phyloP scores from a whole-genome alignment of 257 asterid genomes.

The Plantago elongata region DNA sequence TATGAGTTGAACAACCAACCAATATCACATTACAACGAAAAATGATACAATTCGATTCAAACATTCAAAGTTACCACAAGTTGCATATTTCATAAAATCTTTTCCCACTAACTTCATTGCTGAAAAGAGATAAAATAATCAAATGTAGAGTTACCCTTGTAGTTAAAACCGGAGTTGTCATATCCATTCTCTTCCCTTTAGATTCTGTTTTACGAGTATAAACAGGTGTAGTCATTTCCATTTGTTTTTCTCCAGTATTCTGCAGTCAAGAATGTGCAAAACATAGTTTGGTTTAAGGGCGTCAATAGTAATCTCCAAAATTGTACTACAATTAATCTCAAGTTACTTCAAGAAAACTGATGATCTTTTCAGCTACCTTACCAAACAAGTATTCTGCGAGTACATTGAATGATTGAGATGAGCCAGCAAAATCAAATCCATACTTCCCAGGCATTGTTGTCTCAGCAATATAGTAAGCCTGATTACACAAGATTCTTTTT shows the following conservation, averaged over 20 bases:
- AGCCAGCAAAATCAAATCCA: conserved; percentile 72
- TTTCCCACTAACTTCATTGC: neutral
- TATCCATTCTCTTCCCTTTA: conserved; percentile 76
- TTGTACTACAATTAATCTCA: neutral
- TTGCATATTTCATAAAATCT: too few species aligned
- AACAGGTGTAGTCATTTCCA: conserved; percentile 93
- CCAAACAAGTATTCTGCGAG: conserved; percentile 89
- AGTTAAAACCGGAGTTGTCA: conserved; percentile 89
- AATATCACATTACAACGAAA: too few species aligned
- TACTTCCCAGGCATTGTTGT: conserved; percentile 80
- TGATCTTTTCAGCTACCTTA: conserved; percentile 58
- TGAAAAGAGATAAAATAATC: neutral
- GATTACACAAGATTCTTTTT: conserved; percentile 21
- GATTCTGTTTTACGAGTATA: conserved; percentile 48
- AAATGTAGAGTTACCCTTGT: conserved; percentile 38
- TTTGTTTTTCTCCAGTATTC: conserved; percentile 61
- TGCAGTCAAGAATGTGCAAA: conserved; percentile 23
- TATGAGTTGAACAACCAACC: too few species aligned
- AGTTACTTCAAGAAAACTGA: conserved; percentile 1
- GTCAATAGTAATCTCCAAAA: neutral
- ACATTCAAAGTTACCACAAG: too few species aligned
- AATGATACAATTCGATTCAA: too few species aligned
- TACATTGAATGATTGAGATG: conserved; percentile 73
- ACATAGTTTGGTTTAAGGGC: neutral
- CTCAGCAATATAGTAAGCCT: conserved; percentile 80